phyloP scores from a whole-genome alignment of 2,329 filamentous ascomycete genomes.

The Fusarium metavorans region DNA sequence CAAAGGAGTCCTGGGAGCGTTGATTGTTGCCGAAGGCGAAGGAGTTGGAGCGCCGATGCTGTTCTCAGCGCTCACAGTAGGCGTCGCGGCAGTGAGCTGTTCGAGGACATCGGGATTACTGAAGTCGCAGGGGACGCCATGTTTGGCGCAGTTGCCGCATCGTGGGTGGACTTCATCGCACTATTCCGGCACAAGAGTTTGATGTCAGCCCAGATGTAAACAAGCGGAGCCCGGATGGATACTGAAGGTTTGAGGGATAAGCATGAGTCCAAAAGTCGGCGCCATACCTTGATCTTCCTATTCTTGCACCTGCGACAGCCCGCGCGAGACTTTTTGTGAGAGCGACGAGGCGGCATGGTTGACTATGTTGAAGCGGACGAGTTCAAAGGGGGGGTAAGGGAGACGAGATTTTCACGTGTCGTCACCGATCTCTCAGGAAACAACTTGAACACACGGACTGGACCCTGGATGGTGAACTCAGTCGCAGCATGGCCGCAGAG shows the following conservation, averaged over 20 bases:
- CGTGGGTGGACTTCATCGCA: conserved; percentile 75
- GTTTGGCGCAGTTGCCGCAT: conserved; percentile 75
- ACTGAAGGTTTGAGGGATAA: conserved; percentile 4
- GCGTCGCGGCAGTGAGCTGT: conserved; percentile 55
- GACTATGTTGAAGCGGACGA: background rate
- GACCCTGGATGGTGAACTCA: conserved; percentile 42
- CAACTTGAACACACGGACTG: conserved; percentile 35
- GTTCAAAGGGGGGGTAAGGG: background rate
- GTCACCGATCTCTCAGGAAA: conserved; percentile 37
- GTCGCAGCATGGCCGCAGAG: conserved; percentile 49
- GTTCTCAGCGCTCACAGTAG: conserved; percentile 45
- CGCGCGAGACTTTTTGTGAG: conserved; percentile 77
- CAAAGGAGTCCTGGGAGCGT: conserved; percentile 41
- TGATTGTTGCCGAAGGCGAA: conserved; percentile 33
- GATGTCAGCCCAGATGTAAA: conserved; percentile 26
- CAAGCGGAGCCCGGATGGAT: background rate
- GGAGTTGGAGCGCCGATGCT: conserved; percentile 40
- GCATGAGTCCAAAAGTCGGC: background rate
- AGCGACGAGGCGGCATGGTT: conserved; percentile 72
- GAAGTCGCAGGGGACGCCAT: conserved; percentile 76
- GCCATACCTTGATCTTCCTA: conserved; percentile 75
- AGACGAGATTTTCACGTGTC: conserved; percentile 29
- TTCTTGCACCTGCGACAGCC: conserved; percentile 75
- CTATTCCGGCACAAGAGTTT: conserved; percentile 48
- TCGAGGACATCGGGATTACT: conserved; percentile 63